Conservation (phyloP, 441 rosid species). For the Theobroma grandiflorum region DNA sequence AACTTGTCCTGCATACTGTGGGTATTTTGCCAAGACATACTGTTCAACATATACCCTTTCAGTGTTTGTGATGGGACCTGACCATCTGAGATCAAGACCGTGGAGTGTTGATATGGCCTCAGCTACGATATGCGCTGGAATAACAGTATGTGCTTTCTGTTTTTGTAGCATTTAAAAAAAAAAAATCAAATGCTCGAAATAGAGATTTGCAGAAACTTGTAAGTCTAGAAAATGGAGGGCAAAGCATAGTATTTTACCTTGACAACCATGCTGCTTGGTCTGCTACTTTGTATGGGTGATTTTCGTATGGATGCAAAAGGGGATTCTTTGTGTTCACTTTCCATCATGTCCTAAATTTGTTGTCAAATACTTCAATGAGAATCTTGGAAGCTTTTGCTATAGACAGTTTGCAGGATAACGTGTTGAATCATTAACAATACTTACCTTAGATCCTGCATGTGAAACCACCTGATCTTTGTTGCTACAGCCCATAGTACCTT, state of each 20-base stretch:
- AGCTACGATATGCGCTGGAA: constrained; percentile 75
- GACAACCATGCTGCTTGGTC: constrained; percentile 72
- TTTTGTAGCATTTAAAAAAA: background rate
- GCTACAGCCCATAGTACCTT: constrained; percentile 44
- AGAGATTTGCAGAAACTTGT: background rate
- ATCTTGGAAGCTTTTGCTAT: background rate
- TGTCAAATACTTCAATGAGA: constrained; percentile 17
- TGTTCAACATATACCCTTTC: constrained; percentile 80
- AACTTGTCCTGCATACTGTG: constrained; percentile 71
- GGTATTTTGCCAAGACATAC: constrained; percentile 78
- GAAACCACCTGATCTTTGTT: constrained; percentile 37
- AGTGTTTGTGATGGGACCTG: constrained; percentile 76
- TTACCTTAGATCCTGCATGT: constrained; percentile 46
- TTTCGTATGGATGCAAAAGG: constrained; percentile 53
- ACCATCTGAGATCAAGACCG: constrained; percentile 82
- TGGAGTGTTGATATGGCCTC: constrained; percentile 81
- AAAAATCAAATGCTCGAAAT: constrained; percentile 10
- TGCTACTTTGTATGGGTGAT: constrained; percentile 48
- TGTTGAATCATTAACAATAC: constrained; percentile 1
- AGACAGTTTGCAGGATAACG: background rate
- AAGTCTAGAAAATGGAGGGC: background rate
- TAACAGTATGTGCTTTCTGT: constrained; percentile 68
- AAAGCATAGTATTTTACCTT: constrained; percentile 48
- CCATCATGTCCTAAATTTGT: constrained; percentile 45
- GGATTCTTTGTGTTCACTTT: constrained; percentile 48